Base-by-base conservation (phyloP, 768 basidiomycete genomes). In the Tubosaeta sp. region DNA sequence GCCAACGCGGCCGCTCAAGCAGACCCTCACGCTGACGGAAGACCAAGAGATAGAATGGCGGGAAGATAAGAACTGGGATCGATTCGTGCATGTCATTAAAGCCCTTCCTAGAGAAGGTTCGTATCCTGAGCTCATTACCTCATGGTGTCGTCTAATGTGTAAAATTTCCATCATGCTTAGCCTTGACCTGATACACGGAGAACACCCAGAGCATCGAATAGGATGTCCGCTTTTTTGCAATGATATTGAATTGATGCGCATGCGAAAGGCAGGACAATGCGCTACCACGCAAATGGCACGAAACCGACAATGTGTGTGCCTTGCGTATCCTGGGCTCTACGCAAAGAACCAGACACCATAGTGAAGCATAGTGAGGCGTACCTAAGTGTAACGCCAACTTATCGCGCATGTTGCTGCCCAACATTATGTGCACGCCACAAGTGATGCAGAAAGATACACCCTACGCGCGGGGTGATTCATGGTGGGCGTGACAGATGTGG, bases 1-100 rank as follows among this genome's bases (percentile, higher is more conserved):
- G 44, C 60, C 59, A 2, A 53, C 67, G 27, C 55, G 66, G 12
- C 68, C 69, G 3, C 62, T 74, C 13, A 69, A 69, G 39, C 67
- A 71, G 30, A 67, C 80, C 1, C 67, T 88, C 38, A 76, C 75
- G 0, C 64, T 89, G 54, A 71, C 69, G 38, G 73, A 74, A 44
- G 78, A 84, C 56, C 73, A 70, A 42, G 65, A 58, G 9, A 79
- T 87, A 16, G 66, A 54, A 9, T 89, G 87, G 85, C 69, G 63
- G 34, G 59, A 69, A 24, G 86, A 89, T 59, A 57, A 54, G 41
- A 67, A 69, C 41, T 90, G 83, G 82, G 73, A 80, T 21, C 63
- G 69, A 16, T 48, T 79, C 21, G 79, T 80, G 74, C 53, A 60
- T 24, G 43, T 75, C 43, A 61, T 36, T n/a, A 36, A 57, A 44